Evolutionary conservation across 805 yeast species (phyloP).

Genomic region (Sugiyamaella chiloensis): DNA sequence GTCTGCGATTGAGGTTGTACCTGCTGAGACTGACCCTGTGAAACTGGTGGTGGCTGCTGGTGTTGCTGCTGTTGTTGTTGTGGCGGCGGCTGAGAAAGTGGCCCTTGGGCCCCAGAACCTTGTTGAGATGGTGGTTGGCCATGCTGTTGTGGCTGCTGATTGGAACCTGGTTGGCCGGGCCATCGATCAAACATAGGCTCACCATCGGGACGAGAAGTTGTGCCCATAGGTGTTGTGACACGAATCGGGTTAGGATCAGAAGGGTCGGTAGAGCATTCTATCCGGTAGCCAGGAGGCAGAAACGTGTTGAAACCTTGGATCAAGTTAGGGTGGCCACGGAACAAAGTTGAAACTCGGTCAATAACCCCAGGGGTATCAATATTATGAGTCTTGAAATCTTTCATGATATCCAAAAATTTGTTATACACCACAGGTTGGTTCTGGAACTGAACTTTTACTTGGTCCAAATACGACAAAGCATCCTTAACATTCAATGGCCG

Average conservation of each 20-base stretch:
- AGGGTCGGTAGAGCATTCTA: constrained; percentile 87
- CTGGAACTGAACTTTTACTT: constrained; percentile 88
- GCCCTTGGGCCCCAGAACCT: too few species aligned
- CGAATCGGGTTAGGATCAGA: constrained; percentile 87
- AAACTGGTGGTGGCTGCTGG: constrained; percentile 12
- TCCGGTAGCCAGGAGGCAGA: constrained; percentile 91
- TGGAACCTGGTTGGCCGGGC: constrained; percentile 11
- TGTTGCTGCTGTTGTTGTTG: constrained; percentile 4
- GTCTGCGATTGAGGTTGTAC: constrained; percentile 1
- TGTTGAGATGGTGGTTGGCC: constrained; percentile 13
- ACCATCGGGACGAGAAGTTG: constrained; percentile 61
- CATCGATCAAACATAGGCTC: constrained; percentile 28
- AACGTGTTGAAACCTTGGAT: constrained; percentile 98
- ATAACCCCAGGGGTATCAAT: constrained; percentile 99
- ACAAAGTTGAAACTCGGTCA: constrained; percentile 86
- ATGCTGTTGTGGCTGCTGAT: constrained; percentile 13
- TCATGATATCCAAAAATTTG: constrained; percentile 95
- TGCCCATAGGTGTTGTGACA: constrained; percentile 94
- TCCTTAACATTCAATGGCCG: constrained; percentile 90
- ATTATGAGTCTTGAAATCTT: constrained; percentile 90
- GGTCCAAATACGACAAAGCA: constrained; percentile 92
- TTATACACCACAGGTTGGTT: constrained; percentile 94
- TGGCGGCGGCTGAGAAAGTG: constrained; percentile 15
- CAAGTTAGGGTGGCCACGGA: constrained; percentile 85
- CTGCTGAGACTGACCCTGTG: constrained; percentile 6